Evolutionary conservation across 441 rosid genomes (phyloP), one percentile per base, ranked within the genome.

Genomic region (California macrophylla): DNA sequence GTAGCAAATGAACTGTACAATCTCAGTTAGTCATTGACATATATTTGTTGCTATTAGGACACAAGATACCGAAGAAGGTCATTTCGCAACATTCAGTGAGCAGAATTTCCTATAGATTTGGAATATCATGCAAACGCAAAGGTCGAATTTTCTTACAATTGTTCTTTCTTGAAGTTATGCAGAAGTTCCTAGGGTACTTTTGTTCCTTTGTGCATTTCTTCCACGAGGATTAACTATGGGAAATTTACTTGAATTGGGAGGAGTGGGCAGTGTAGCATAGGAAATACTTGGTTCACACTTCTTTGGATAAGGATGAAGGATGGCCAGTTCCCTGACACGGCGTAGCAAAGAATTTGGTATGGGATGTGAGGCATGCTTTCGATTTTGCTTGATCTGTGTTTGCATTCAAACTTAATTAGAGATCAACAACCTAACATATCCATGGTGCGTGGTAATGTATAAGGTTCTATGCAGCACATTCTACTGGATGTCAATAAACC

Each of bases 271-370:
- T 71, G 66, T 78, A 66, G 47, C 75, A 34, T 20, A 75, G 26
- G 2, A 10, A 36, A 73, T 79, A 7, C 16, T 79, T 4, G 78
- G 71, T 62, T 30, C 56, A 67, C 70, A 40, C 12, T 66, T 76
- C 78, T 85, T 82, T 3, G 91, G 89, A 76, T 87, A 88, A 13
- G 94, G 94, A 79, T 91, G 89, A 64, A 85, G 65, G 4, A 81
- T 64, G 2, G 93, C 93, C 63, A 91, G 87, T 79, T 93, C 97
- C 36, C 76, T 74, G 68, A 93, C 80, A 6, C 84, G 89, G 66
- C 74, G 76, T 23, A 88, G 69, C 47, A 91, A 76, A 61, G 84
- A 71, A 76, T 81, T 82, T 0, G 98, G 96, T 47, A 92, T 74
- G 30, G 75, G 68, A 0, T 85, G 82, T 45, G 69, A 47, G 16